phyloP scores from a whole-genome alignment of 495 filamentous ascomycete species.

The Penicillium samsonianum region DNA sequence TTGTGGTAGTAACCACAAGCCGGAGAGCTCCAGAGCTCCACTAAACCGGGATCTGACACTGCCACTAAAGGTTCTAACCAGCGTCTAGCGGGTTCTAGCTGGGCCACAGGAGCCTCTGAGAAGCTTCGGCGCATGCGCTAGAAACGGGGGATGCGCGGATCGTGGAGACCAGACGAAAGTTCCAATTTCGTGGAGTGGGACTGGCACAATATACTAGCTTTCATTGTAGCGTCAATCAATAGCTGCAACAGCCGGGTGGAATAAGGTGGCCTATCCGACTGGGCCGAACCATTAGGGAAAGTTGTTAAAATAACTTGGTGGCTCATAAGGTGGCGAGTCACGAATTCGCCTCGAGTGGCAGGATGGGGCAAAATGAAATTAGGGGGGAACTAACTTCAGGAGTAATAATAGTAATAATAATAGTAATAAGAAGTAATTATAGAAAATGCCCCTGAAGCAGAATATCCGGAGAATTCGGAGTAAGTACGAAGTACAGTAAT shows the following conservation, averaged over 20 bases:
- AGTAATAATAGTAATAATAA: slow-evolving; percentile 1
- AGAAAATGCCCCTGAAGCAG: background rate
- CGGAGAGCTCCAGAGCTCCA: slow-evolving; percentile 7
- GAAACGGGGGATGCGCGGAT: slow-evolving; percentile 31
- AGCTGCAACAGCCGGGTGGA: slow-evolving; percentile 15
- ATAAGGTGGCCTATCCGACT: slow-evolving; percentile 20
- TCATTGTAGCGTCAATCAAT: slow-evolving; percentile 26
- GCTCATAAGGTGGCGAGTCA: slow-evolving; percentile 7
- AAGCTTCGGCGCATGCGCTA: slow-evolving; percentile 22
- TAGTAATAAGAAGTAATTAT: background rate
- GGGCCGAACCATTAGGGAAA: background rate
- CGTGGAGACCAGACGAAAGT: slow-evolving; percentile 25
- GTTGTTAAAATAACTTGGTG: background rate
- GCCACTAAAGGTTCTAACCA: slow-evolving; percentile 22
- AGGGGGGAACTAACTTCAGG: slow-evolving; percentile 3
- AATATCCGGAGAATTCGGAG: background rate
- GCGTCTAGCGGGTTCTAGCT: slow-evolving; percentile 34
- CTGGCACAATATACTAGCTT: slow-evolving; percentile 20
- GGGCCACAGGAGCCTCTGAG: slow-evolving; percentile 8
- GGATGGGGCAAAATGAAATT: slow-evolving; percentile 4
- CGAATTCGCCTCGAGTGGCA: background rate
- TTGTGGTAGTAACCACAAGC: slow-evolving; percentile 3
- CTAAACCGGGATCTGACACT: slow-evolving; percentile 21
- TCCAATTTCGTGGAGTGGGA: slow-evolving; percentile 28
- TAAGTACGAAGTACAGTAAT: background rate